Percentiles rank a stretch among this genome's conserved stretches.
phyloP scores from a whole-genome alignment of 2,329 filamentous ascomycete species.

The Metarhizium robertsii region DNA sequence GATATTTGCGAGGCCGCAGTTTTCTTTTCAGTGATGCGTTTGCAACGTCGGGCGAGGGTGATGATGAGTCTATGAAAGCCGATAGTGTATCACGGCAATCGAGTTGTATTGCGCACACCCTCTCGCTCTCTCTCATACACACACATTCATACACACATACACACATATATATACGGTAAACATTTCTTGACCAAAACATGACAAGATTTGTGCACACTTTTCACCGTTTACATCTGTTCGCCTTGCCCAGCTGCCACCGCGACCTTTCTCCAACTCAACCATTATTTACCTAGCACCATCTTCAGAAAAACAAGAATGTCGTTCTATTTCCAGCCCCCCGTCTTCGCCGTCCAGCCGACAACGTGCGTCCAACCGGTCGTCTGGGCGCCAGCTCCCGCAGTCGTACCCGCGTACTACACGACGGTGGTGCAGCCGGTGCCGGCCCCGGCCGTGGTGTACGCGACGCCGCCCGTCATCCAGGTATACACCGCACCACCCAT shows the following conservation, averaged over 20 bases:
- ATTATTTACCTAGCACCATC: too few relatives aligned
- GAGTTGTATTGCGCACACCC: too few relatives aligned
- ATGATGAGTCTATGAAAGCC: neutral
- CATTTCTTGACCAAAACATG: too few relatives aligned
- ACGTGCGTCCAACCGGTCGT: neutral
- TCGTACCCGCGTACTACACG: neutral
- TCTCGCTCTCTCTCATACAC: too few relatives aligned
- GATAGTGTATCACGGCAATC: neutral
- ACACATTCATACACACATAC: too few relatives aligned
- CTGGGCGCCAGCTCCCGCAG: neutral
- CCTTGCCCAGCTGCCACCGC: neutral
- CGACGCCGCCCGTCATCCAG: neutral
- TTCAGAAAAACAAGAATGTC: constrained; percentile 11
- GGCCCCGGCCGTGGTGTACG: neutral
- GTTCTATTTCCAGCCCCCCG: constrained; percentile 16
- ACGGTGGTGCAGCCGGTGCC: neutral
- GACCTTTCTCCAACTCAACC: too few relatives aligned
- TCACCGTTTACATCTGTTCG: neutral
- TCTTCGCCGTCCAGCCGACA: constrained; percentile 11
- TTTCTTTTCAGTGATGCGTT: neutral
- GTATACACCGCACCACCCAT: neutral
- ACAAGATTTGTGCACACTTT: neutral
- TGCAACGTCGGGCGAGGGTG: neutral
- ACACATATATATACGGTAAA: too few relatives aligned
- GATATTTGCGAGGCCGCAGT: neutral